Base-by-base conservation (phyloP, 345 rosid species). In the Corchorus olitorius region DNA sequence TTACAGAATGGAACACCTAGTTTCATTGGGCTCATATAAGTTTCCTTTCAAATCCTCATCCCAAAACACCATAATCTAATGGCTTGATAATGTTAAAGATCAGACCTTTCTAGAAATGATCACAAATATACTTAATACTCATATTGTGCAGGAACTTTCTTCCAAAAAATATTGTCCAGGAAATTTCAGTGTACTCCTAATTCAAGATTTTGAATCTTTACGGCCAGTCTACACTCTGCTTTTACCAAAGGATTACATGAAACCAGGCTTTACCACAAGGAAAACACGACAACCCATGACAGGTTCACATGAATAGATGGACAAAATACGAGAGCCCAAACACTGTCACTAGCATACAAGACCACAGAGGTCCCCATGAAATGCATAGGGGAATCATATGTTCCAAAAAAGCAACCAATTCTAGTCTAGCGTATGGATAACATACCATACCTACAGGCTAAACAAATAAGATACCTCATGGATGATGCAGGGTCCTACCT, bases 401-500 rank as follows among this genome's bases (percentile, higher is more conserved):
- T 19, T 19, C 49, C 70, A 19, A 65, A 50, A 65, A 43, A 65
- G 50, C 52, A 10, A 43, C 16, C 43, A 65, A 10, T n/a, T 19
- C 43, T 65, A 65, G 52, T 41, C 27, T 37, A 41, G 9, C 27
- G n/a, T 0, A 65, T 41, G 50, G 22, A 65, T 43, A 14, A 19
- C 20, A 64, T 39, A 65, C 52, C 34, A 19, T 14, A 65, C 48
- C 45, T 65, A 65, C 13, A 65, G 11, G 70, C 45, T 43, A 65
- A 64, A 19, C 33, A 11, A 59, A 4, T 41, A n/a, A 43, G 27
- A 27, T 27, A n/a, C n/a, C 49, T 65, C 17, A 45, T 12, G 43
- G 10, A 35, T 58, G 65, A 34, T 19, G 34, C 58, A 54, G 41
- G 41, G 20, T 34, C 14, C 65, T 76, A 89, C 92, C 92, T 89